Conservation (phyloP, 1,139 yeast species). For the Entelexis sorbosivorans region DNA sequence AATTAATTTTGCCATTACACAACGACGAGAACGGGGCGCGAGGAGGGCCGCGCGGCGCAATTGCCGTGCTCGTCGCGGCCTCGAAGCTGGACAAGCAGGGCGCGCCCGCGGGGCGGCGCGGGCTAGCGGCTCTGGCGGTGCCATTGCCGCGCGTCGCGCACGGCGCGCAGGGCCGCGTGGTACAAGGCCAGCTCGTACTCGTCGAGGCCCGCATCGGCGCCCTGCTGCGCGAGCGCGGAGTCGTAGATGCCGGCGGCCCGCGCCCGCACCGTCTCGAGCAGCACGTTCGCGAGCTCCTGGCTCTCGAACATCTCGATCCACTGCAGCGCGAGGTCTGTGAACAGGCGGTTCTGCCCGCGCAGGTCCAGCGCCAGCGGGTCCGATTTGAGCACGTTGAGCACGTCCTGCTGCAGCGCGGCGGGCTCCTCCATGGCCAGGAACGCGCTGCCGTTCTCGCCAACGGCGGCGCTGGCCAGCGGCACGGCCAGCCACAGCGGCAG, state of each 20-base stretch:
- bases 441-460: constrained; percentile 36
- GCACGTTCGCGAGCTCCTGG: constrained; percentile 46
- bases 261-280: constrained; percentile 44
- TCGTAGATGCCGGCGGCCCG: constrained; percentile 65
- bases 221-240: constrained; percentile 48
- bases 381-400: constrained; percentile 71
- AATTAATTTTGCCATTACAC: too few species aligned
- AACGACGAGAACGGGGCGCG: too few species aligned
- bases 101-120: too few species aligned
- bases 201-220: constrained; percentile 46
- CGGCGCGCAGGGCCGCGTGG: constrained; percentile 48
- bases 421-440: constrained; percentile 63
- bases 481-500: constrained; percentile 87
- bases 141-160: constrained; percentile 59
- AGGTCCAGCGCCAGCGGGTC: constrained; percentile 59
- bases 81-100: too few species aligned
- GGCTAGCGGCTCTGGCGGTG: constrained; percentile 25
- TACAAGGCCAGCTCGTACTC: constrained; percentile 60
- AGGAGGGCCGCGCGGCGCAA: too few species aligned
- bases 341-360: constrained; percentile 55
- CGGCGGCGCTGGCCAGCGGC: constrained; percentile 43
- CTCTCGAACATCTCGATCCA: constrained; percentile 68
- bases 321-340: constrained; percentile 54
- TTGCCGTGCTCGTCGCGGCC: too few species aligned
- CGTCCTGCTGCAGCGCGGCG: constrained; percentile 49